phyloP scores from a whole-genome alignment of 2,329 filamentous ascomycete species.

The Rhynchosporium agropyri region DNA sequence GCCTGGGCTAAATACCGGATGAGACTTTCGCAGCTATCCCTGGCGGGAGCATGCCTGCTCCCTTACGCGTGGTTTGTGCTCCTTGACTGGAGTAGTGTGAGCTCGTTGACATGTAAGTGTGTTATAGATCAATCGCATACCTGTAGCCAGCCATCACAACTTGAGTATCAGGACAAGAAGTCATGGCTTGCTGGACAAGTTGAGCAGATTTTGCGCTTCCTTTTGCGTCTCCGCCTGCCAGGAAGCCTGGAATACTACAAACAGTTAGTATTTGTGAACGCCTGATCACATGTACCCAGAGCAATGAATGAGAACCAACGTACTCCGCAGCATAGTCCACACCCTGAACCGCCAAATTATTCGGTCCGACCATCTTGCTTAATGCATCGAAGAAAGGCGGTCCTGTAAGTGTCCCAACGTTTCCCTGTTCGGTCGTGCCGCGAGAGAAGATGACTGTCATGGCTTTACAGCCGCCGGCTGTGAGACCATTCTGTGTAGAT shows the following conservation, averaged over 20 bases:
- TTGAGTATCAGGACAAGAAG: conserved; percentile 30
- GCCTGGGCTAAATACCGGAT: conserved; percentile 25
- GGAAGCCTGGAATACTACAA: conserved; percentile 42
- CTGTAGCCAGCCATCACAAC: conserved; percentile 34
- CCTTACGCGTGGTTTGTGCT: conserved; percentile 34
- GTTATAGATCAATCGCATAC: conserved; percentile 8
- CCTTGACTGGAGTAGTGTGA: conserved; percentile 25
- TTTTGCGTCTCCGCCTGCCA: conserved; percentile 49
- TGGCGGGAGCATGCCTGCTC: conserved; percentile 24
- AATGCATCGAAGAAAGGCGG: conserved; percentile 54
- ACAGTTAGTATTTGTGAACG: background rate
- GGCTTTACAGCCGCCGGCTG: conserved; percentile 45
- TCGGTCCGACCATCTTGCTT: conserved; percentile 45
- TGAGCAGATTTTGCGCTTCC: conserved; percentile 48
- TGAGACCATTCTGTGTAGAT: conserved; percentile 33
- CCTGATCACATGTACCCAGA: conserved; percentile 26
- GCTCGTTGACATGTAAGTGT: background rate
- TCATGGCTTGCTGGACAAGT: conserved; percentile 25
- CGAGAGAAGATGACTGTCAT: conserved; percentile 60
- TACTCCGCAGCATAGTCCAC: conserved; percentile 53
- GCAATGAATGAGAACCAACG: conserved; percentile 23
- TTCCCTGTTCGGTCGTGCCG: conserved; percentile 55
- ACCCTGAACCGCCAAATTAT: conserved; percentile 54
- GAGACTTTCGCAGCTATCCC: conserved; percentile 27
- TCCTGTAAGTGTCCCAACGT: conserved; percentile 53